Base-by-base conservation (phyloP, 129 eudicot species). In the Chrysanthemum lavandulifolium region DNA sequence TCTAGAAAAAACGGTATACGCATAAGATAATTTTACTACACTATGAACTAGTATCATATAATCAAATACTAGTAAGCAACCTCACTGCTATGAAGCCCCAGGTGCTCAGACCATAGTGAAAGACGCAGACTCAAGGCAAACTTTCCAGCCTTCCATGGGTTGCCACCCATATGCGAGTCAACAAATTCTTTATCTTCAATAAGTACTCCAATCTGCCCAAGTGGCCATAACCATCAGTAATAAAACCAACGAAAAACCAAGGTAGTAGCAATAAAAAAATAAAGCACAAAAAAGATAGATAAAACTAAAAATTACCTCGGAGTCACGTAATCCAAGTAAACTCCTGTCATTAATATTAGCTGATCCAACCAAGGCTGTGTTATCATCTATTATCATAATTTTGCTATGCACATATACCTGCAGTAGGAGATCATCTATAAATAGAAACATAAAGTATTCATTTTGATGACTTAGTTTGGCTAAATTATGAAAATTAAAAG, bases 391-490 rank as follows among this genome's bases (percentile, higher is more conserved):
- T 61, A 93, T 93, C 98, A 93, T 90, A 72, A 93, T 85, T 85
- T 93, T 93, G 86, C 98, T 90, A 79, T 93, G 98, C 79, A 93
- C 98, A 69, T 93, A 90, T 3, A 93, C 88, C 98, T 93, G 86
- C 65, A 69, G 31, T 59, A 68, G 57, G 25, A 53, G 29, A 57
- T 45, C 12, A 13, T 15, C 29, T 16, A 36, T 70, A 40, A 54
- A 63, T 54, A 70, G 5, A 71, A 50, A 52, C 14, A 8, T 12
- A 47, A 9, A 7, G 47, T 40, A 40, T 6, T 40, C 47, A 40
- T 40, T 2, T 7, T 1, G 10, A 40, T 40, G 10, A 40, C 10
- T 7, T 8, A 36, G 43, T 36, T 36, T 36, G 43, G 43, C 43
- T 36, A 36, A 6, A 5, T 36, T 36, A 36, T 36, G 4, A 36